Base-by-base conservation (phyloP, 2,329 filamentous ascomycete genomes). In the Cladorrhinum sp. region DNA sequence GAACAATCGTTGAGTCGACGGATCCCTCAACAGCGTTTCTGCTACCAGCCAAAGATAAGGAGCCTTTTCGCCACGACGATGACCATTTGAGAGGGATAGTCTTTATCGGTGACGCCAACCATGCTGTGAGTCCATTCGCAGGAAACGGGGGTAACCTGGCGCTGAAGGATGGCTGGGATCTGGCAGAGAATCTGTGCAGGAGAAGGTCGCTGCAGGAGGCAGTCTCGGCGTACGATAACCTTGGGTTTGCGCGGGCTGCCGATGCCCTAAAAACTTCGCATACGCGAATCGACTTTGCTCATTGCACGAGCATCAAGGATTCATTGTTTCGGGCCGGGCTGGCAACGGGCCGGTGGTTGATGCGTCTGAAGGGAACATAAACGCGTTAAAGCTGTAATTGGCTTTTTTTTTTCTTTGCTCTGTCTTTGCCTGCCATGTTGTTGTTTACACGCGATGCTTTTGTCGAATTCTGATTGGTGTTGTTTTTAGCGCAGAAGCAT, bases 21-120 rank as follows among this genome's bases (percentile, higher is more conserved):
- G 76, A 79, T 58, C 70, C 67, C 1, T 65, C 66, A 23, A 74
- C 75, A 0, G 67, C 77, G 10, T 69, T 76, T 59, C 65, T 72
- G 16, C 71, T 79, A 55, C 78, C 77, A 41, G 76, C 75, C 0
- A 71, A 70, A 60, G 79, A 82, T 64, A 81, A 81, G 65, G 58
- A 66, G 48, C 75, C 79, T 0, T 80, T 82, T 60, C 7, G 62
- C 0, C 78, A 81, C 50, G 64, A 69, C 7, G 50, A 70, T 2
- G 22, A 24, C 16, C 25, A 58, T 1, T 41, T 65, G 16, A 58
- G 62, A n/a, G 51, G 67, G 3, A 71, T 78, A 7, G 66, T 82
- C 9, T 82, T 79, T 55, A 77, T 82, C 22, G 80, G 80, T 10
- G 79, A 82, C 64, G 73, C 73, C 58, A 82, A 82, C 62, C 80